These are phyloP conservation scores for Phaeosphaeriaceae sp. DNA, from an alignment of 2,329 filamentous ascomycete genomes.

Conservation along the genomic window DNA sequence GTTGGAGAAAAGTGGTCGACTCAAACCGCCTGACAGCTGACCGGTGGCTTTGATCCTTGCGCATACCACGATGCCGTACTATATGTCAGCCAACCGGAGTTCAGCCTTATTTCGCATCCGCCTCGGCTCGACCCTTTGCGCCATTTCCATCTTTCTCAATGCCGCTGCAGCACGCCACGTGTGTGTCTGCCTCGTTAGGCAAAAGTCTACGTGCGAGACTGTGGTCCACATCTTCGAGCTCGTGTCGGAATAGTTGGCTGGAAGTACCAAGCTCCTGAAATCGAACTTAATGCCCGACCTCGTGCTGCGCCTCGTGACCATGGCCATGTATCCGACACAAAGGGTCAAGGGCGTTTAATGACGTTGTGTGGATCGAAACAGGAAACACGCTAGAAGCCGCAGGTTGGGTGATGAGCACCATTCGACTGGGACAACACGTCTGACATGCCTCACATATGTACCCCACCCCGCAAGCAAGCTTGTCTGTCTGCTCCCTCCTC, in stretches of 20 bases:
- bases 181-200: slow-evolving; percentile 16
- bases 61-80: slow-evolving; percentile 1
- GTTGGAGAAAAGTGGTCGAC: slow-evolving; percentile 3
- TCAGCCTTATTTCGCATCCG: slow-evolving; percentile 38
- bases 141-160: slow-evolving; percentile 11
- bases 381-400: slow-evolving; percentile 15
- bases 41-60: neutral
- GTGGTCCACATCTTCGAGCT: neutral
- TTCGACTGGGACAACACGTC: slow-evolving; percentile 8
- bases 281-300: neutral
- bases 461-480: slow-evolving; percentile 7
- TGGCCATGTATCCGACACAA: slow-evolving; percentile 6
- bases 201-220: neutral
- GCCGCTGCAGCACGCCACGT: slow-evolving; percentile 42
- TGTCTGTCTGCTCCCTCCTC: neutral
- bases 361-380: slow-evolving; percentile 12
- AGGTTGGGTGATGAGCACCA: slow-evolving; percentile 1
- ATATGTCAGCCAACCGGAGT: slow-evolving; percentile 25
- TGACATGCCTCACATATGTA: slow-evolving; percentile 6
- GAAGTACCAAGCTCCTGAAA: neutral
- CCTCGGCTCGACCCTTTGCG: slow-evolving; percentile 17
- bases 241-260: slow-evolving; percentile 2
- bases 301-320: slow-evolving; percentile 11
- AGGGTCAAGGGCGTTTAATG: slow-evolving; percentile 9
- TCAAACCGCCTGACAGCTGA: neutral